Base-by-base conservation (phyloP, 1,139 yeast species). In the Kodamaea sp. region DNA sequence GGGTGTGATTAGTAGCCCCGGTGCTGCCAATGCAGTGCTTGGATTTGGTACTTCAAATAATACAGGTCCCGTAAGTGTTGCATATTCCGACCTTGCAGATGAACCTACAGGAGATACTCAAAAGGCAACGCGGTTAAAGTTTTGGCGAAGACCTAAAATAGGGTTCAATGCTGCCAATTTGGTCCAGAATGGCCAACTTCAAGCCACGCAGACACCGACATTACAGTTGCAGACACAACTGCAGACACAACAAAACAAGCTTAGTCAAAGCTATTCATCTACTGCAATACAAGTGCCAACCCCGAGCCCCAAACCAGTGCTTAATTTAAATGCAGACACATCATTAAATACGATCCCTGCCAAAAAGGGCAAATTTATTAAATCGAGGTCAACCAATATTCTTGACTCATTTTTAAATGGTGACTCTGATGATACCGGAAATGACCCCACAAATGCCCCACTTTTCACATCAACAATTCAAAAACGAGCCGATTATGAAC, bases 401-500 rank as follows among this genome's bases (percentile, higher is more conserved):
- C 52, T 76, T 40, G 78, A 70, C 42, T 46, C 71, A 10, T 60
- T 70, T 40, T 56, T 67, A 30, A 31, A 25, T 12, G 41, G 37
- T 4, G 15, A 20, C 28, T 34, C 41, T 7, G 29, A 30, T 11
- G 54, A 54, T 7, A 50, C 48, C 22, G 39, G 50, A 4, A 37
- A 41, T 23, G 50, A 38, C 27, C 43, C 39, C 11, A 39, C 40
- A 15, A 41, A 41, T 20, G 41, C 50, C 3, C 66, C 73, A 10
- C 58, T 77, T 9, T 74, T 73, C 46, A 54, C 65, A 3, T 62
- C 72, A n/a, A 66, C 86, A 1, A 65, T 86, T 46, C 81, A 78
- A 46, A 68, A 70, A 37, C 67, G 90, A 40, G 71, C 86, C 7
- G 65, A 65, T 11, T 73, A 64, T 47, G 97, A 92, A 55, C 73